Percentiles rank a stretch among this genome's conserved stretches.
Conservation (phyloP, 1,139 yeast species). For the Suhomyces terraborum region DNA sequence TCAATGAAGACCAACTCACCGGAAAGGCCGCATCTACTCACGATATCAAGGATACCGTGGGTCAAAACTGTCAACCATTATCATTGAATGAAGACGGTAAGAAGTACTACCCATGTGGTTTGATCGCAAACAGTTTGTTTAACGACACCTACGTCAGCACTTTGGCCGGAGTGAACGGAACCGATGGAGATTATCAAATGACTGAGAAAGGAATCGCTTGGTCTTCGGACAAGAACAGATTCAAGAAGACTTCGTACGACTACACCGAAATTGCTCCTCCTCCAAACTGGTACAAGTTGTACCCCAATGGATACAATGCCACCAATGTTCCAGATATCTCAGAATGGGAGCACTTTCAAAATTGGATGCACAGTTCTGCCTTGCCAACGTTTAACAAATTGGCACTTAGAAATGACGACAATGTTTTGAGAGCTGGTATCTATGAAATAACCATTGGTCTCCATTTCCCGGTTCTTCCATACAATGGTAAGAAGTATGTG, state of each 20-base stretch:
- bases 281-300: slow-evolving; percentile 85
- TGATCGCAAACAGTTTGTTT: slow-evolving; percentile 89
- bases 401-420: slow-evolving; percentile 75
- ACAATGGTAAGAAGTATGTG: slow-evolving; percentile 78
- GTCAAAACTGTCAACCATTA: slow-evolving; percentile 89
- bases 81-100: slow-evolving; percentile 55
- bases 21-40: slow-evolving; percentile 65
- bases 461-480: slow-evolving; percentile 85
- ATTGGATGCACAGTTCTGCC: slow-evolving; percentile 98
- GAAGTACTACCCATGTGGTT: slow-evolving; percentile 87
- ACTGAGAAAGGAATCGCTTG: slow-evolving; percentile 80
- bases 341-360: slow-evolving; percentile 81
- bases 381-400: slow-evolving; percentile 82
- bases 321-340: slow-evolving; percentile 82
- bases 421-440: slow-evolving; percentile 59
- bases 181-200: slow-evolving; percentile 55
- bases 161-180: slow-evolving; percentile 52
- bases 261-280: slow-evolving; percentile 85
- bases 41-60: slow-evolving; percentile 64
- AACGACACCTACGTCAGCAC: slow-evolving; percentile 73
- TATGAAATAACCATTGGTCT: slow-evolving; percentile 75
- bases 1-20: slow-evolving; percentile 84
- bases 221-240: slow-evolving; percentile 77
- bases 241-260: slow-evolving; percentile 74
- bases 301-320: slow-evolving; percentile 87